phyloP scores from a whole-genome alignment of 345 rosid genomes.

The Laguncularia racemosa region DNA sequence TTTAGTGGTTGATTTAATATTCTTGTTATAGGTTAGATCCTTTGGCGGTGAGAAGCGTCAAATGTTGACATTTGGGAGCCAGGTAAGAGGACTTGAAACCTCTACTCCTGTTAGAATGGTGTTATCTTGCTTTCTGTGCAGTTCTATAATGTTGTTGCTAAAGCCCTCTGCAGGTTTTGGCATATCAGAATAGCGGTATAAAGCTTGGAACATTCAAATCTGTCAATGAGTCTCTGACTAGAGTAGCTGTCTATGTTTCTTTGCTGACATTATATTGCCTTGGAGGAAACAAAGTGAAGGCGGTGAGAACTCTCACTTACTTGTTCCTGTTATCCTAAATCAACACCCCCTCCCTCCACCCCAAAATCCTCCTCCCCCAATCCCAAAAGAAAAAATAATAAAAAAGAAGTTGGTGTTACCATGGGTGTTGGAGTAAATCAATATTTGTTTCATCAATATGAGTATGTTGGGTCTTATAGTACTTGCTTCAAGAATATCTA shows the following conservation, averaged over 20 bases:
- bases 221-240: constrained; percentile 77
- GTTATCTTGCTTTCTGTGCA: neutral
- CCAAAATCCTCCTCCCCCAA: no score
- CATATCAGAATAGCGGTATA: constrained; percentile 74
- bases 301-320: constrained; percentile 45
- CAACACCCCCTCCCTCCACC: neutral
- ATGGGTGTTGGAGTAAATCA: no score
- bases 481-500: no score
- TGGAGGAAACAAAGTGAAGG: constrained; percentile 96
- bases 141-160: neutral
- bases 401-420: no score
- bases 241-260: constrained; percentile 86
- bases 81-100: constrained; percentile 38
- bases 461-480: no score
- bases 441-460: no score
- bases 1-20: constrained; percentile 8
- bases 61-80: constrained; percentile 76
- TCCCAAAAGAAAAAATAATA: no score
- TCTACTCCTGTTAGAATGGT: neutral
- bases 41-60: constrained; percentile 94
- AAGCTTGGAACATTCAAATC: constrained; percentile 95
- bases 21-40: constrained; percentile 73
- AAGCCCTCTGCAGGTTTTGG: constrained; percentile 60
- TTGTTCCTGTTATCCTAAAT: neutral
- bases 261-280: constrained; percentile 77